phyloP scores from a whole-genome alignment of 352 stramenopile species.

The Globisporangium middletonii region DNA sequence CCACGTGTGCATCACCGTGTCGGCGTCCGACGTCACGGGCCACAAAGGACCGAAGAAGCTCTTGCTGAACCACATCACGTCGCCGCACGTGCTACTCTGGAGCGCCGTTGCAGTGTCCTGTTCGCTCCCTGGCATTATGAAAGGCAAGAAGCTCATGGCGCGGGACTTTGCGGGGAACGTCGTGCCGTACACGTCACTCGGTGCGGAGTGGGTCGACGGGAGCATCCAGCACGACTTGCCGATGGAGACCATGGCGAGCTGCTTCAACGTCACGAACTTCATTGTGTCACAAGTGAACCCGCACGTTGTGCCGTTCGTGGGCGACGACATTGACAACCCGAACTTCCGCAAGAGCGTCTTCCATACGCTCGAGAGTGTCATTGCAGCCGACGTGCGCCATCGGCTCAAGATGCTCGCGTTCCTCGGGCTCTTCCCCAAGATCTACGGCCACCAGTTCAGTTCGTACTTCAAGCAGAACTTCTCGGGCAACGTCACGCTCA shows the following conservation, averaged over 20 bases:
- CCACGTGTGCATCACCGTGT: slow-evolving; percentile 93
- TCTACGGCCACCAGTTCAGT: slow-evolving; percentile 75
- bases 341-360: slow-evolving; percentile 59
- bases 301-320: slow-evolving; percentile 90
- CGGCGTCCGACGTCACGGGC: slow-evolving; percentile 84
- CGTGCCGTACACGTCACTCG: slow-evolving; percentile 88
- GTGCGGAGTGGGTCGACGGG: slow-evolving; percentile 91
- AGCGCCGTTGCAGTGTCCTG: slow-evolving; percentile 89
- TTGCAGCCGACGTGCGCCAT: slow-evolving; percentile 55
- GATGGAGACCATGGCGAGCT: slow-evolving; percentile 91
- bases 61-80: slow-evolving; percentile 92
- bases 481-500: slow-evolving; percentile 95
- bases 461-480: slow-evolving; percentile 92
- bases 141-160: slow-evolving; percentile 78
- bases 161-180: slow-evolving; percentile 77
- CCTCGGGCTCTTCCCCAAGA: slow-evolving; percentile 83
- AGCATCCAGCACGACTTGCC: slow-evolving; percentile 89
- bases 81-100: slow-evolving; percentile 89
- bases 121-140: slow-evolving; percentile 91
- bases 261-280: slow-evolving; percentile 94
- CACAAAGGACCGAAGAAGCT: slow-evolving; percentile 78
- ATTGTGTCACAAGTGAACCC: slow-evolving; percentile 89
- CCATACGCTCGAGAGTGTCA: slow-evolving; percentile 81
- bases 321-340: slow-evolving; percentile 81
- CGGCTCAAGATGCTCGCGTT: slow-evolving; percentile 73